Evolutionary conservation across 306 rosid genomes (phyloP), one percentile per base, ranked within the genome.

Genomic region (Mucuna pruriens): DNA sequence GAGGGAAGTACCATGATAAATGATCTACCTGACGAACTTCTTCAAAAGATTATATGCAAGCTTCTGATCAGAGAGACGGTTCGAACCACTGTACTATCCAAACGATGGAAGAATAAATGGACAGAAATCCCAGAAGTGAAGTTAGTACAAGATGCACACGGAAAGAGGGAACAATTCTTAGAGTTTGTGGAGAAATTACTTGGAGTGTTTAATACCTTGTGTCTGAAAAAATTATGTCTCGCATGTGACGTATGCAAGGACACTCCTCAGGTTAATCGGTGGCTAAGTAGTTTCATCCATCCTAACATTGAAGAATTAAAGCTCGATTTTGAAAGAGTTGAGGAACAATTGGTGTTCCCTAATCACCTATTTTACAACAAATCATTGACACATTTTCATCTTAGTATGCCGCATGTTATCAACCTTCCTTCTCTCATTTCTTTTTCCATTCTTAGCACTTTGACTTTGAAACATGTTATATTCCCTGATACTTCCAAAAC

Each of bases 291-390:
- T 9, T 64, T 74, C 60, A 57, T 74, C 38, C 65, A 26, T 0
- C 61, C 70, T 1, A 49, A 1, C 0, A 38, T 81, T 19, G 4
- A 81, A 42, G 80, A 81, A 5, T 1, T 81, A 22, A 74, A 0
- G 3, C 80, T 81, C 7, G 19, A 39, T 4, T 44, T 81, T 9
- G 70, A 44, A 0, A 51, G 40, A 4, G 39, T 52, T 17, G 26
- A 52, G 2, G 20, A 74, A 29, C 70, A 45, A 74, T 0, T 81
- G 40, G 7, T 44, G 3, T 51, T 81, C 16, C 85, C 76, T n/a
- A 11, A 40, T 1, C 9, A 52, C 11, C 0, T 81, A 13, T 81
- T 74, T 40, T 12, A 2, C 1, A 64, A 76, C 4, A 0, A 33
- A 40, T 19, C 67, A 1, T 15, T 74, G 49, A 65, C 9, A 0